Evolutionary conservation across 176 grass and related monocot genomes (phyloP).

Genomic region (Phyllostachys edulis): DNA sequence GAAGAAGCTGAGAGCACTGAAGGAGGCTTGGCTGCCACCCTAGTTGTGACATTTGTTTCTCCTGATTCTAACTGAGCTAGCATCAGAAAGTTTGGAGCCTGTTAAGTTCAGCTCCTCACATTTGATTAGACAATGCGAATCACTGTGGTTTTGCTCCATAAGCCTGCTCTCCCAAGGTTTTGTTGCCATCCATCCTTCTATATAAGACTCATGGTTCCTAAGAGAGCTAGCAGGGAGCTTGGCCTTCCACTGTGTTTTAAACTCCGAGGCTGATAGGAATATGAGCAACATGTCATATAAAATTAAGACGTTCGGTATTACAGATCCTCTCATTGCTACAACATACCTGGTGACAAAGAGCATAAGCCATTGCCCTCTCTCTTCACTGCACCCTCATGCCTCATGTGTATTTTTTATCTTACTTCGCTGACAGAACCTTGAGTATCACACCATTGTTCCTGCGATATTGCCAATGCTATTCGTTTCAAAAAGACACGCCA

Average conservation of each 20-base stretch:
- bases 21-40: constrained; percentile 53
- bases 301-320: neutral
- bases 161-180: constrained; percentile 69
- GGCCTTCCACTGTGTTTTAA: constrained; percentile 37
- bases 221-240: constrained; percentile 44
- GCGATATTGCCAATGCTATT: neutral
- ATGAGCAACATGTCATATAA: neutral
- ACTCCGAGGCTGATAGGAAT: constrained; percentile 48
- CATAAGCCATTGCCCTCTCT: constrained; percentile 75
- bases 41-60: constrained; percentile 63
- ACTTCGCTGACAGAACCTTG: constrained; percentile 60
- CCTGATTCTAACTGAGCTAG: constrained; percentile 35
- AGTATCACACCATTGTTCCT: constrained; percentile 79
- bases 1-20: constrained; percentile 42
- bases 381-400: constrained; percentile 62
- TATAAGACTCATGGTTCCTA: constrained; percentile 44
- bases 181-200: constrained; percentile 75
- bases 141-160: constrained; percentile 28
- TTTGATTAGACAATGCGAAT: constrained; percentile 30
- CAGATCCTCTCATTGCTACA: neutral
- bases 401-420: constrained; percentile 67
- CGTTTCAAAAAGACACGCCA: neutral
- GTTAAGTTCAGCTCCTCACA: constrained; percentile 34
- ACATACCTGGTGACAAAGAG: constrained; percentile 65
- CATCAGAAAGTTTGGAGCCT: constrained; percentile 37